phyloP scores from a whole-genome alignment of 257 asterid species.

The Solanum lycopersicoides region DNA sequence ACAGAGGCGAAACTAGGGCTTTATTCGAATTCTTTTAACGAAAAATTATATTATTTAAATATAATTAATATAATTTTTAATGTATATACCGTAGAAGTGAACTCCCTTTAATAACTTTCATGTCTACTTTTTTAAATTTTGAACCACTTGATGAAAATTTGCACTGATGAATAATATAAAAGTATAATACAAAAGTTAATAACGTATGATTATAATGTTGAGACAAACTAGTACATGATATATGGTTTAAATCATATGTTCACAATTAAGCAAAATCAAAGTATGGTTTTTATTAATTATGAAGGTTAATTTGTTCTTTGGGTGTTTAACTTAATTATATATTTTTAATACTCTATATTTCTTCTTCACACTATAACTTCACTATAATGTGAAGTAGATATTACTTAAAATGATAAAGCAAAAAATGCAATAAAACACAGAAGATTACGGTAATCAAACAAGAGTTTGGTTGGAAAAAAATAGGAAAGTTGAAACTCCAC shows the following conservation, averaged over 20 bases:
- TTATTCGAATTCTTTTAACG: rapidly evolving
- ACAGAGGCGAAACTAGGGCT: too few species aligned
- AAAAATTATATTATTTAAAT: too few species aligned
- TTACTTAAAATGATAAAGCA: background rate
- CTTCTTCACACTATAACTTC: background rate
- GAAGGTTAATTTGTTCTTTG: background rate
- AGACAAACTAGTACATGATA: background rate
- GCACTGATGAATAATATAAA: background rate
- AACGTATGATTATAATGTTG: background rate
- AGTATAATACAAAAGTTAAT: background rate
- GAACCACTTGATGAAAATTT: background rate
- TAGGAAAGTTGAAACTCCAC: background rate
- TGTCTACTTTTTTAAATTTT: too few species aligned
- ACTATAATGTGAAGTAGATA: background rate
- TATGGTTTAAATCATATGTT: background rate
- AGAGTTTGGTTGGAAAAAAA: background rate
- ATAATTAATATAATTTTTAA: too few species aligned
- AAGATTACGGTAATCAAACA: background rate
- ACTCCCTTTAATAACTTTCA: too few species aligned
- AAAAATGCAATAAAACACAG: background rate
- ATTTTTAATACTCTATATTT: background rate
- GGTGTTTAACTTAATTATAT: background rate
- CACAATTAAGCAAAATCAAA: background rate
- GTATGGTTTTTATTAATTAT: background rate
- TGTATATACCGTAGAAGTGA: background rate